phyloP scores from a whole-genome alignment of 331 rosid genomes.

The Quercus tomentella region DNA sequence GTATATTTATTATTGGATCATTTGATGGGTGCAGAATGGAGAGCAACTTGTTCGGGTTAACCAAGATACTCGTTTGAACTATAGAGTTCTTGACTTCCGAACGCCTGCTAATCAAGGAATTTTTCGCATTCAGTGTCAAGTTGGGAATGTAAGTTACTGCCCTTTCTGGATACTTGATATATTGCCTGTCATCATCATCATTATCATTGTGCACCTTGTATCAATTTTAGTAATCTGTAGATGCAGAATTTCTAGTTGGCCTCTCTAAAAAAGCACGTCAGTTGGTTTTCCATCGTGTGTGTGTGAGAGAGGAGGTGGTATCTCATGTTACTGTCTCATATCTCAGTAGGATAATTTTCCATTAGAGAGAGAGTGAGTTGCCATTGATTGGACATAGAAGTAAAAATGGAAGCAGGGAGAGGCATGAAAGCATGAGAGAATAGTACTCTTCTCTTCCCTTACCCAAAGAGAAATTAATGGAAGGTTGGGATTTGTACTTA shows the following conservation, averaged over 20 bases:
- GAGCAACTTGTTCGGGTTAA: constrained; percentile 84
- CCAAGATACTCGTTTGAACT: constrained; percentile 89
- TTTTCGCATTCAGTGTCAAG: constrained; percentile 67
- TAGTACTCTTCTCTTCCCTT: background rate
- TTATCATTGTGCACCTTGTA: background rate
- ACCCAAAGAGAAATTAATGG: background rate
- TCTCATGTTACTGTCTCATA: too few relatives aligned
- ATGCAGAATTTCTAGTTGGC: background rate
- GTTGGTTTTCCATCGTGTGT: background rate
- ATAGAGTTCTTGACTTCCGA: constrained; percentile 72
- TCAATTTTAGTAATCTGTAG: background rate
- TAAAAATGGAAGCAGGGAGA: background rate
- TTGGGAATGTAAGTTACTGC: constrained; percentile 26
- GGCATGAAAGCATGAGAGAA: background rate
- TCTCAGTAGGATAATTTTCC: too few relatives aligned
- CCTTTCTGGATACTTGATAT: background rate
- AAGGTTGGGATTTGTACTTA: background rate
- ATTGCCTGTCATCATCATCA: background rate
- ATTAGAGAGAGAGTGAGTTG: background rate
- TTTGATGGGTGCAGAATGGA: constrained; percentile 60
- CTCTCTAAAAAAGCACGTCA: background rate
- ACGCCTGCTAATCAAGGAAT: constrained; percentile 92
- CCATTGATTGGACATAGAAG: background rate
- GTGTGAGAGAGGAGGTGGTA: background rate
- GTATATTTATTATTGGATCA: constrained; percentile 4